Base-by-base conservation (phyloP, 805 yeast species). In the Danielia reshetovae region DNA sequence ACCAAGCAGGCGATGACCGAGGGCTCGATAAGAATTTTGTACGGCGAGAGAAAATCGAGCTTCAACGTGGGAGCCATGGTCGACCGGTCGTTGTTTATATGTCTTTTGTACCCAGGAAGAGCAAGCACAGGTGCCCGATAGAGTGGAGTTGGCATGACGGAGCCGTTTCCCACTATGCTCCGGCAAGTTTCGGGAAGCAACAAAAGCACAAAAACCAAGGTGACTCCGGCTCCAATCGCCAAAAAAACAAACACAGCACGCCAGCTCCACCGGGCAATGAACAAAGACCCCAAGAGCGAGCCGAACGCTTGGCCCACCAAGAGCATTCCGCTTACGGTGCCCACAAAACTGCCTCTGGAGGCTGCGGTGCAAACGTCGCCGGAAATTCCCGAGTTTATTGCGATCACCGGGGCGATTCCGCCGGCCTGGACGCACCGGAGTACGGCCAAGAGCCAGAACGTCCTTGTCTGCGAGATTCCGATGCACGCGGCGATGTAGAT, bases 301-400 rank as follows among this genome's bases (percentile, higher is more conserved):
- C 94, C 90, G 42, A 86, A 67, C 2, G 86, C 87, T 48, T 80
- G 81, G 2, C 95, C 95, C 6, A 83, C 46, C 21, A 83, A 67
- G 12, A 80, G 76, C 27, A 79, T 62, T 0, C 94, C 90, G 12
- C 75, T 54, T 1, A 77, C 74, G 12, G 79, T 47, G 0, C 94
- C 93, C 27, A 80, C 77, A 44, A 74, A 72, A 2, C 78, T 73
- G 11, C 95, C 96, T 46, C 96, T 69, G 38, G 79, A 77, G 7
- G 65, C 69, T 17, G 80, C 63, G 0, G 79, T 71, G 2, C 87
- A 77, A 16, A 81, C 60, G 59, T 87, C 96, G 7, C 88, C 90
- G 35, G 83, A 74, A 0, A 81, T 70, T 1, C 93, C 93, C 2
- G 81, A 69, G 24, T 72, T 69, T 2, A 86, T 70, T 2, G 94